A percentile compares a stretch with the other conserved stretches of the same genome.
Evolutionary conservation across 306 rosid species (phyloP).

Genomic region (Sechiopsis laciniata): DNA sequence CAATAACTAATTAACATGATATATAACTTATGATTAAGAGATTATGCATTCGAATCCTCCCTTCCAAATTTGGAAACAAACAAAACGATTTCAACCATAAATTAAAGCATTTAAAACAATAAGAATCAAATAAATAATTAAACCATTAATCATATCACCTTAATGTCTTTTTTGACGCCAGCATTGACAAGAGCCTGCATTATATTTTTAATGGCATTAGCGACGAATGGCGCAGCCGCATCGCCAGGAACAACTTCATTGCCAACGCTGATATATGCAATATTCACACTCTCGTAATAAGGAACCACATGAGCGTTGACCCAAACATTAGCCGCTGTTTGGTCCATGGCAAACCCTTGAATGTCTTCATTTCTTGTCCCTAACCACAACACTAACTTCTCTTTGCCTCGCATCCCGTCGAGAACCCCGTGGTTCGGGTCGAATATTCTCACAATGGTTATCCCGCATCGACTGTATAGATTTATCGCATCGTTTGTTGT

Average conservation of each 20-base stretch:
- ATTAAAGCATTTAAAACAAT: background rate
- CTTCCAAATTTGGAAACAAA: no score
- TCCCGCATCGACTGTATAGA: background rate
- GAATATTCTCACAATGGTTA: slow-evolving; percentile 14
- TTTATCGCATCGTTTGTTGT: background rate
- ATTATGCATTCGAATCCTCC: no score
- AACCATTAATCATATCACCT: background rate
- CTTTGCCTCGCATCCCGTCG: slow-evolving; percentile 3
- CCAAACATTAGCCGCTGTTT: slow-evolving; percentile 26
- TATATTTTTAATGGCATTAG: slow-evolving; percentile 17
- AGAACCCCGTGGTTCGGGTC: slow-evolving; percentile 15
- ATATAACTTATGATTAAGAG: no score
- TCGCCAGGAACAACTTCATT: slow-evolving; percentile 31
- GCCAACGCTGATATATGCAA: slow-evolving; percentile 23
- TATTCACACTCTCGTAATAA: background rate
- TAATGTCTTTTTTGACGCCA: background rate
- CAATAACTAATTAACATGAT: no score
- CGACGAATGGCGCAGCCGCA: slow-evolving; percentile 7
- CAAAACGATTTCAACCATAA: no score
- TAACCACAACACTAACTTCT: background rate
- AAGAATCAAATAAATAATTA: background rate
- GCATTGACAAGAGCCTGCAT: slow-evolving; percentile 12
- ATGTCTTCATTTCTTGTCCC: slow-evolving; percentile 20
- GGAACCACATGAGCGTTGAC: slow-evolving; percentile 24
- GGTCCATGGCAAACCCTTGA: slow-evolving; percentile 7